Conservation (phyloP, 139 green algal genomes). For the Gonium pectorale region DNA sequence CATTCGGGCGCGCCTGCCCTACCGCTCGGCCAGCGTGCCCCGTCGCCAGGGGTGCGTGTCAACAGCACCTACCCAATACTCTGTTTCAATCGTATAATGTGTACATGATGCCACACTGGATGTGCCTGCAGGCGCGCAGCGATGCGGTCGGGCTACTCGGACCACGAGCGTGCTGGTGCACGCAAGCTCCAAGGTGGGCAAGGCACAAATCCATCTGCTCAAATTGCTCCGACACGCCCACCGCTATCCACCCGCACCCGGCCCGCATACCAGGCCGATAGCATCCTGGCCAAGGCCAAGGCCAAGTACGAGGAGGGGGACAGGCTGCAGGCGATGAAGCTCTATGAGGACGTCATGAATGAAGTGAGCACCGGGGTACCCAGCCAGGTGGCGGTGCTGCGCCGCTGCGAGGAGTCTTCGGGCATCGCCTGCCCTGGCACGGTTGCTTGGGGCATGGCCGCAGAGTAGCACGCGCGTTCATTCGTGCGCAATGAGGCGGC, state of each 20-base stretch:
- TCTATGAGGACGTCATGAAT: slow-evolving; percentile 73
- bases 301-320: slow-evolving; percentile 65
- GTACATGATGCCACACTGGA: not conserved
- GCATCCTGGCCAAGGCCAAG: slow-evolving; percentile 45
- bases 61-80: not conserved
- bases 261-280: not conserved
- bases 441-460: not conserved
- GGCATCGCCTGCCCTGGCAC: too few species aligned
- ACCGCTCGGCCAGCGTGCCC: not conserved
- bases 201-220: not conserved
- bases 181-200: slow-evolving; percentile 18
- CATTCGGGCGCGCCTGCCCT: not conserved
- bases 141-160: not conserved
- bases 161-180: not conserved
- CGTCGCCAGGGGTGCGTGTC: not conserved
- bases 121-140: not conserved
- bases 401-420: too few species aligned
- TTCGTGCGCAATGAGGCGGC: too few species aligned
- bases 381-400: not conserved
- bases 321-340: slow-evolving; percentile 72
- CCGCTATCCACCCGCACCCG: not conserved
- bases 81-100: not conserved
- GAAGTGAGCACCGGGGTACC: slow-evolving; percentile 45
- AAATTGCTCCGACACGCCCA: not conserved
- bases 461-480: not conserved